Evolutionary conservation across 768 basidiomycete genomes (phyloP), one percentile per base, ranked within the genome.

Genomic region (Dentipellis sp.): DNA sequence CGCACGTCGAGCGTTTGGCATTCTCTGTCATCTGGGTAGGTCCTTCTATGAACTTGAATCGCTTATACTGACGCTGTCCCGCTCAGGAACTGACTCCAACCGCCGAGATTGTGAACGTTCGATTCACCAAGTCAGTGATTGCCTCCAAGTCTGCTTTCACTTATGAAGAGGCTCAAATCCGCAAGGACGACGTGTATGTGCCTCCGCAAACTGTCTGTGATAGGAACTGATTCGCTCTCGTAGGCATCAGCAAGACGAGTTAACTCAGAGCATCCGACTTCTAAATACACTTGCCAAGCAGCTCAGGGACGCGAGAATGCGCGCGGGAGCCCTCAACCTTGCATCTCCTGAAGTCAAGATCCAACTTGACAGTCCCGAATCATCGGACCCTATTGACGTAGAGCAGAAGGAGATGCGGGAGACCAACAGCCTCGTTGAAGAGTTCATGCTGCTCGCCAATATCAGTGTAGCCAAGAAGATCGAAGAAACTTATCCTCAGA

Each of bases 261-360:
- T 98, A 10, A 94, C 94, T 0, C 71, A 83, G 53, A 83, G 88
- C 59, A 91, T 98, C 49, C 85, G 97, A 1, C 76, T 98, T 0
- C 82, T 99, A 53, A 97, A 99, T 67, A 66, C 75, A 0, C 78
- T 99, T 7, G 94, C 95, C 0, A 79, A 80, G 67, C 90, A 94
- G 63, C 77, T 99, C 54, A 91, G 83, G 66, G 87, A 81, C 5
- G 80, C 78, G 29, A 80, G 97, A 16, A 97, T 98, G 91, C 83
- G 79, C 16, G 94, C 93, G 0, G 97, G 97, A n/a, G 97, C 97
- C 10, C 79, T 99, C 40, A 97, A 98, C 58, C 84, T 99, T 21
- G 95, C 97, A 1, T 98, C 97, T 0, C 95, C 97, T 0, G 97
- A 99, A 75, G 90, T 99, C 69, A 97, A 94, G 69, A 97, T 99